phyloP scores from a whole-genome alignment of 2,329 filamentous ascomycete genomes.

The Dactylonectria macrodidyma region DNA sequence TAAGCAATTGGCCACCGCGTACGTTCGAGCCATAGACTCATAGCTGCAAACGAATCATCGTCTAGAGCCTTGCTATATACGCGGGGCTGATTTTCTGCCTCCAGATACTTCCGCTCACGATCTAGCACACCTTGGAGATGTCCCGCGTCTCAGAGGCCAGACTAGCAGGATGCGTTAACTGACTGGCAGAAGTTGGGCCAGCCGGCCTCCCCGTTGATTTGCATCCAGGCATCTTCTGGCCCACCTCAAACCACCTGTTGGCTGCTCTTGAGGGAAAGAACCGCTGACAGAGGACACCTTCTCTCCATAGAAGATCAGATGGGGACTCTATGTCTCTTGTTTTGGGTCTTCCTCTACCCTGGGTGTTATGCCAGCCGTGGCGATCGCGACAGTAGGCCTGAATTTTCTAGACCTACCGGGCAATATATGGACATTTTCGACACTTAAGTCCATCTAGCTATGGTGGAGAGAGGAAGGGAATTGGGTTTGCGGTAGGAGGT shows the following conservation, averaged over 20 bases:
- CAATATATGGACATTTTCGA: background rate
- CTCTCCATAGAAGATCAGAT: background rate
- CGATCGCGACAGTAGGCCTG: background rate
- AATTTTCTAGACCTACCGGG: background rate
- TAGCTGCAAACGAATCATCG: conserved; percentile 11
- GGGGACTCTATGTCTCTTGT: background rate
- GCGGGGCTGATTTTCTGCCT: conserved; percentile 19
- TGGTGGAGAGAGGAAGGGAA: background rate
- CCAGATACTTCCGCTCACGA: conserved; percentile 8
- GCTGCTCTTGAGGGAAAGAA: no score
- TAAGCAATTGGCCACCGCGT: background rate
- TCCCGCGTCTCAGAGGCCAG: background rate
- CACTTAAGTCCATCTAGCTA: background rate
- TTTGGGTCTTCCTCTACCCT: background rate
- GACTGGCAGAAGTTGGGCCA: no score
- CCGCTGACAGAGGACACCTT: no score
- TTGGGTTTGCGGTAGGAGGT: background rate
- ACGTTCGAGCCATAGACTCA: conserved; percentile 6
- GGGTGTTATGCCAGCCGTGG: background rate
- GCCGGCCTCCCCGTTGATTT: no score
- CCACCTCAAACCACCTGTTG: no score
- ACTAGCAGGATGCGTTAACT: no score
- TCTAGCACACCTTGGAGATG: conserved; percentile 15
- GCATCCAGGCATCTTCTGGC: no score
- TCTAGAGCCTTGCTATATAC: conserved; percentile 10